Conservation (phyloP, 805 yeast species). For the Starmerella vaccinii region DNA sequence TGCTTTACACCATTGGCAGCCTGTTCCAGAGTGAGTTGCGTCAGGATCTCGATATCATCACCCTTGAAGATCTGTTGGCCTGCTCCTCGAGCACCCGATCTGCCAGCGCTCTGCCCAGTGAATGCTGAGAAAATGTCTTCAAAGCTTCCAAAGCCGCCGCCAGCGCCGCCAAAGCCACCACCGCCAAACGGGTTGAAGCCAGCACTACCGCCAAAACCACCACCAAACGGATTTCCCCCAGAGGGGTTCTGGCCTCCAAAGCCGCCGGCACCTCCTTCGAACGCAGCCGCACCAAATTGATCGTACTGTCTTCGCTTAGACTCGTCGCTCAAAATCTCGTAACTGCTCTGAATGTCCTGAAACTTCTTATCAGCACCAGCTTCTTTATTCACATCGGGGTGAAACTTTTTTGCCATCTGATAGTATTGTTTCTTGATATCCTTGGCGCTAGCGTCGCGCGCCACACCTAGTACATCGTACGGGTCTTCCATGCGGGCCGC, state of each 20-base stretch:
- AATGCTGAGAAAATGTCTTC: constrained; percentile 57
- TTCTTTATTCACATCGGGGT: constrained; percentile 94
- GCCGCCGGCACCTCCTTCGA: constrained; percentile 45
- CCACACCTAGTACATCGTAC: constrained; percentile 71
- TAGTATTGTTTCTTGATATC: constrained; percentile 93
- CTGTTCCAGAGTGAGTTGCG: constrained; percentile 69
- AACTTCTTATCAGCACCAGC: constrained; percentile 77
- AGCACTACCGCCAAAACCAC: constrained; percentile 35
- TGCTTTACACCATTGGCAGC: constrained; percentile 70
- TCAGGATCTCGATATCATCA: constrained; percentile 72
- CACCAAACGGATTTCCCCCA: constrained; percentile 37
- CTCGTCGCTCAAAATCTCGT: constrained; percentile 80
- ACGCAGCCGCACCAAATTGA: constrained; percentile 81
- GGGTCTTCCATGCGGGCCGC: constrained; percentile 48
- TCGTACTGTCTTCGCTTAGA: constrained; percentile 81
- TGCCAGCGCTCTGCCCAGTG: constrained; percentile 33
- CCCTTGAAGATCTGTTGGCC: constrained; percentile 73
- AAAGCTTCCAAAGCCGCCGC: constrained; percentile 36
- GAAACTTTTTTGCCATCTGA: constrained; percentile 83
- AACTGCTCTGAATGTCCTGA: constrained; percentile 88
- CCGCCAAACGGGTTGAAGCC: constrained; percentile 33
- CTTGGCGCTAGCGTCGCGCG: constrained; percentile 55
- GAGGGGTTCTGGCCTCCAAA: constrained; percentile 33
- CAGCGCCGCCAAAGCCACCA: constrained; percentile 32
- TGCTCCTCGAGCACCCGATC: constrained; percentile 30